A percentile compares a stretch with the other conserved stretches of the same genome.
phyloP scores from a whole-genome alignment of 805 yeast species.

The Priceomyces carsonii region DNA sequence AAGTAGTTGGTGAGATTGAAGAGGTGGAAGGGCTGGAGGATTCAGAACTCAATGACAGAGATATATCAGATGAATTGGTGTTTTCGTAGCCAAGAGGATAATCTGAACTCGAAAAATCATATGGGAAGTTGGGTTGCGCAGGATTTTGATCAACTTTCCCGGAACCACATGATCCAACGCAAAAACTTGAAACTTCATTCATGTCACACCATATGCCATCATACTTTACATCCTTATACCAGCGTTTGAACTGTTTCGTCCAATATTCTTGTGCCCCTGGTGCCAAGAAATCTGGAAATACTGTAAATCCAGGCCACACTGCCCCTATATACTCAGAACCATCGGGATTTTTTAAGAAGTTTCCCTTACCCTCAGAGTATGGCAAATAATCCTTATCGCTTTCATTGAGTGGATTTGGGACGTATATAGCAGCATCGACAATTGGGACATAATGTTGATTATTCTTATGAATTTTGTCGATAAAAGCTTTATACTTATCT shows the following conservation, averaged over 20 bases:
- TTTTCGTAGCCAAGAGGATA: constrained; percentile 18
- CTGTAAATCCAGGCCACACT: constrained; percentile 33
- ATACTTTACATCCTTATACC: constrained; percentile 18
- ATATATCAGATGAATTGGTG: constrained; percentile 16
- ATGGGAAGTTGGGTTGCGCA: constrained; percentile 17
- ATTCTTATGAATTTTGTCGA: constrained; percentile 17
- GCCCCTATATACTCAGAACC: constrained; percentile 28
- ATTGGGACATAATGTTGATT: constrained; percentile 26
- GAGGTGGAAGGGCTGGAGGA: constrained; percentile 13
- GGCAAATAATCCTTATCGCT: constrained; percentile 17
- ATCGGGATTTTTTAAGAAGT: constrained; percentile 24
- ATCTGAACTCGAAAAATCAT: constrained; percentile 11
- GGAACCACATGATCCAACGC: constrained; percentile 31
- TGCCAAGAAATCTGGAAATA: constrained; percentile 27
- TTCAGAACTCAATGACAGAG: constrained; percentile 8
- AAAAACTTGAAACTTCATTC: constrained; percentile 30
- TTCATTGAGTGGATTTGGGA: constrained; percentile 22
- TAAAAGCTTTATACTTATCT: constrained; percentile 14
- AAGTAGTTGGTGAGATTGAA: constrained; percentile 8
- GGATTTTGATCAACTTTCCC: constrained; percentile 18
- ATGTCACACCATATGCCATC: constrained; percentile 26
- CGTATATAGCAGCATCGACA: constrained; percentile 26
- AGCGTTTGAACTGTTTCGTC: constrained; percentile 19
- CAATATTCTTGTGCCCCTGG: constrained; percentile 20
- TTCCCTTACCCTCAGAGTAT: constrained; percentile 16